A percentile compares a stretch with the other conserved stretches of the same genome.
These are phyloP conservation scores for Sclerospora graminicola DNA, from an alignment of 352 stramenopile species.

Conservation along the genomic window DNA sequence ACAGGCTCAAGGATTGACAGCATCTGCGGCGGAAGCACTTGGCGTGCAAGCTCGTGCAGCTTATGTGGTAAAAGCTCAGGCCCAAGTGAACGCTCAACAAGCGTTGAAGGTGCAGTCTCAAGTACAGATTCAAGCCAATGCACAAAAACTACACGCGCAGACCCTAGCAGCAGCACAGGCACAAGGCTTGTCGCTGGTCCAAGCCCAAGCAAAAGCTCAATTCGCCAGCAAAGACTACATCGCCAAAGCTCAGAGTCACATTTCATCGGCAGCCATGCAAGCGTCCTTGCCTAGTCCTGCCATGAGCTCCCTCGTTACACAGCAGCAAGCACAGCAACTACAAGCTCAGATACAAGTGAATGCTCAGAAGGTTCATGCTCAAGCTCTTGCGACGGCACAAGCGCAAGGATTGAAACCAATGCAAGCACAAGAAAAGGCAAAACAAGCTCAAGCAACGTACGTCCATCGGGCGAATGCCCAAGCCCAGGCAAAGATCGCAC, in stretches of 20 bases:
- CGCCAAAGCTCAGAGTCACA: conserved; percentile 75
- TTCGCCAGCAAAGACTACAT: conserved; percentile 87
- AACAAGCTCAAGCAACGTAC: conserved; percentile 83
- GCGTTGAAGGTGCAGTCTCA: conserved; percentile 79
- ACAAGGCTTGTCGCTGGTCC: conserved; percentile 74
- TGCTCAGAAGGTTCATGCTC: conserved; percentile 81
- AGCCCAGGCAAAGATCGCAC: conserved; percentile 78
- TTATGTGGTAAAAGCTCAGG: conserved; percentile 78
- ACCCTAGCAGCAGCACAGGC: conserved; percentile 75
- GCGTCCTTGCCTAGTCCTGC: conserved; percentile 35
- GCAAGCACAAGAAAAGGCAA: conserved; percentile 84
- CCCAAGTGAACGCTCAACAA: conserved; percentile 78
- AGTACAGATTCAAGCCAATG: conserved; percentile 84
- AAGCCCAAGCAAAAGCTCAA: conserved; percentile 80
- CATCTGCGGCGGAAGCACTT: conserved; percentile 54
- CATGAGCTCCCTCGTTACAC: conserved; percentile 47
- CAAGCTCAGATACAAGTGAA: conserved; percentile 86
- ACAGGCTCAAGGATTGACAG: conserved; percentile 68
- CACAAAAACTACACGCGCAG: conserved; percentile 81
- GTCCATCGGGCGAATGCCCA: conserved; percentile 81
- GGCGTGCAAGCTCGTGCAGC: conserved; percentile 76
- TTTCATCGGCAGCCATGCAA: conserved; percentile 52
- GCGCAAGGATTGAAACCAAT: conserved; percentile 78
- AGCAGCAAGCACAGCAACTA: conserved; percentile 79
- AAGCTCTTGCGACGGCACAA: conserved; percentile 79